Percentiles rank a stretch among this genome's conserved stretches.
Evolutionary conservation across 306 rosid genomes (phyloP).

Genomic region (Fragaria iinumae): DNA sequence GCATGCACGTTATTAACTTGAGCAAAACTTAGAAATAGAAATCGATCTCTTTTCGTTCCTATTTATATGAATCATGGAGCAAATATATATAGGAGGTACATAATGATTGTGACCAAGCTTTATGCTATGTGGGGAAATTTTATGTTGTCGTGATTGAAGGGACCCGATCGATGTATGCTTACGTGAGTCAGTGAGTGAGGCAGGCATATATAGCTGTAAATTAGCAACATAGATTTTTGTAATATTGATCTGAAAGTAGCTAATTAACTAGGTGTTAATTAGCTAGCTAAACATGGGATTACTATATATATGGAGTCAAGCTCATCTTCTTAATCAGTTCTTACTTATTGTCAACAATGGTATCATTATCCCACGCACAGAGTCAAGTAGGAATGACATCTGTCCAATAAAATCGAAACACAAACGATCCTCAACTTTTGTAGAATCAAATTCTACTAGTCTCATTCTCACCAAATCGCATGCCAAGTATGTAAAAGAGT

Average conservation of each 20-base stretch:
- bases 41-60: neutral
- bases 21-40: neutral
- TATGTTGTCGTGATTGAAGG: slow-evolving; percentile 79
- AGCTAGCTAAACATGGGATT: slow-evolving; percentile 17
- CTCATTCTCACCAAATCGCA: slow-evolving; percentile 20
- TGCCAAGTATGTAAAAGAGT: neutral
- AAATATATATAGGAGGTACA: slow-evolving; percentile 24
- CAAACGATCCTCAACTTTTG: slow-evolving; percentile 22
- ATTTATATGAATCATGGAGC: slow-evolving; percentile 3
- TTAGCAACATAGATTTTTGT: neutral
- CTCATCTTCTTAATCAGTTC: slow-evolving; percentile 28
- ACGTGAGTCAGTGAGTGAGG: slow-evolving; percentile 9
- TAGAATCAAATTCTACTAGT: neutral
- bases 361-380: slow-evolving; percentile 50
- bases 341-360: slow-evolving; percentile 46
- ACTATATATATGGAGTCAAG: slow-evolving; percentile 40
- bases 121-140: slow-evolving; percentile 20
- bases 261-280: neutral
- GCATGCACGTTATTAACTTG: neutral
- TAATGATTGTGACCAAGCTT: slow-evolving; percentile 34
- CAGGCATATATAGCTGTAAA: neutral
- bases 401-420: slow-evolving; percentile 40
- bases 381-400: slow-evolving; percentile 49
- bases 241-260: no score
- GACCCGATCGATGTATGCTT: slow-evolving; percentile 25